Conservation (phyloP, 2,329 filamentous ascomycete species). For the Neofusicoccum sp. region DNA sequence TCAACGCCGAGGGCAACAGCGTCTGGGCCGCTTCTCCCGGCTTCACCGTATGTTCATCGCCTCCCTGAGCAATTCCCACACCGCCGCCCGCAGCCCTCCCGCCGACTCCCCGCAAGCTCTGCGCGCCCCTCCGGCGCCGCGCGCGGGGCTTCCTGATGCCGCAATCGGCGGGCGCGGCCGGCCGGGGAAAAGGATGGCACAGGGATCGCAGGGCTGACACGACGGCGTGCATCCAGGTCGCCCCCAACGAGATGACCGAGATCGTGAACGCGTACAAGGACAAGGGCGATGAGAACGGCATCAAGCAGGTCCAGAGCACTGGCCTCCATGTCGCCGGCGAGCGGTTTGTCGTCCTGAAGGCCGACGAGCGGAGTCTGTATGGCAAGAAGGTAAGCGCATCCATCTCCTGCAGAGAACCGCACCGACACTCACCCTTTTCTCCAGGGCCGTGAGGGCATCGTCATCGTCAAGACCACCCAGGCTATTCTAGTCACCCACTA, state of each 20-base stretch:
- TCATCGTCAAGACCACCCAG: conserved; percentile 82
- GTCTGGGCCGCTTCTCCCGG: conserved; percentile 80
- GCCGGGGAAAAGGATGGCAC: conserved; percentile 17
- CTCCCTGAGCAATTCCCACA: conserved; percentile 7
- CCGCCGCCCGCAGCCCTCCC: not conserved
- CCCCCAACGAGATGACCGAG: conserved; percentile 54
- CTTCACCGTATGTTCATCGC: conserved; percentile 64
- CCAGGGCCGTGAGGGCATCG: conserved; percentile 75
- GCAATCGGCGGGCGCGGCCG: conserved; percentile 6
- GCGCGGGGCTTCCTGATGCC: not conserved
- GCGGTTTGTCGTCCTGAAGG: conserved; percentile 74
- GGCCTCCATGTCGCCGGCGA: conserved; percentile 75
- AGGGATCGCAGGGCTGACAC: conserved; percentile 11
- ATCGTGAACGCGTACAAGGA: conserved; percentile 55
- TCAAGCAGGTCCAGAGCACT: conserved; percentile 66
- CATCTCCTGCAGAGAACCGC: conserved; percentile 14
- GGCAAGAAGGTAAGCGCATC: conserved; percentile 70
- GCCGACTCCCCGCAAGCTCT: not conserved
- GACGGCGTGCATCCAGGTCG: conserved; percentile 39
- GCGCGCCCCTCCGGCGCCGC: not conserved
- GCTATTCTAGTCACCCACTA: conserved; percentile 89
- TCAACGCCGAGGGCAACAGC: conserved; percentile 48
- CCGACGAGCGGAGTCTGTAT: conserved; percentile 77
- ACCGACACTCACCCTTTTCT: not conserved
- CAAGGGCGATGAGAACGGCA: conserved; percentile 49